Evolutionary conservation across 495 filamentous ascomycete species (phyloP), one percentile per base, ranked within the genome.

Genomic region (Aspergillus bertholletiae): DNA sequence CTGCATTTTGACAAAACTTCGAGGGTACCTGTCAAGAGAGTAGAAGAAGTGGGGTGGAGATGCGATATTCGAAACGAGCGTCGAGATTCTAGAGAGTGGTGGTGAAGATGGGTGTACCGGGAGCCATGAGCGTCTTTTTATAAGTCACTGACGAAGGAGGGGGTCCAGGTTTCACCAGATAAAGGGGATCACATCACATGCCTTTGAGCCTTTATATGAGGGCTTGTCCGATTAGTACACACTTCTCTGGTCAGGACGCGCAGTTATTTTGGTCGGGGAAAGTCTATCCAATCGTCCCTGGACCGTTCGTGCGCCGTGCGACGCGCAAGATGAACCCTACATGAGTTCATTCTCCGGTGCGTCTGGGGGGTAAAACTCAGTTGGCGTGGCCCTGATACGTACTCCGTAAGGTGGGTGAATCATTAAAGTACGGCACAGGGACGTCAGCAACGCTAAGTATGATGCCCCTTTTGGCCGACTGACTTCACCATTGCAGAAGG

Each of bases 1-100:
- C 54, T 72, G 67, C 77, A 80, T 80, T 43, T 63, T 75, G 65
- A 52, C 34, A 48, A 39, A n/a, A n/a, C n/a, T 21, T 28, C 46
- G 40, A 39, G 39, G 34, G 13, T 15, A 5, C 1, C 13, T 11
- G 9, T 5, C 2, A 37, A 2, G 34, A 37, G 34, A 37, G 17
- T 37, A 32, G 27, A 28, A 5, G 5, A 28, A 28, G 9, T 9
- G n/a, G n/a, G n/a, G 27, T 9, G 27, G 22, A 41, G 39, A 44
- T 18, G 21, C 40, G n/a, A 49, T 54, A 39, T 47, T 49, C 58
- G 52, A 67, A 70, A 61, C 58, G 65, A 70, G 61, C 54, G 68
- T 66, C 30, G 26, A 54, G 34, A 46, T n/a, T 46, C 46, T 63
- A 61, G 53, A 54, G 64, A 69, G 35, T 41, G 63, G 55, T 54